A percentile compares a stretch with the other conserved stretches of the same genome.
phyloP scores from a whole-genome alignment of 805 yeast genomes.

The Candida berthetii region DNA sequence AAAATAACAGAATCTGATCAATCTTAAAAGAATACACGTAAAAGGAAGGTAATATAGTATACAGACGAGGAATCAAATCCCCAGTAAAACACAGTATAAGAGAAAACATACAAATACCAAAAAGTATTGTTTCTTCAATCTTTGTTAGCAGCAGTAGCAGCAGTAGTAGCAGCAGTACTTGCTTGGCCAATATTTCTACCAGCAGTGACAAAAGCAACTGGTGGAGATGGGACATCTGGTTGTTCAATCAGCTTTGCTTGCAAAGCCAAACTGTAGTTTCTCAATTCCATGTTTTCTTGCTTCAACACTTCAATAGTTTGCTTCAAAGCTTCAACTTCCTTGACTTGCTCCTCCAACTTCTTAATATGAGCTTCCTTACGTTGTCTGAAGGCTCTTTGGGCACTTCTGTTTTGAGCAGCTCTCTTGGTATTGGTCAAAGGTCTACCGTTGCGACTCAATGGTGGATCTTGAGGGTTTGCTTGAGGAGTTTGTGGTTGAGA shows the following conservation, averaged over 20 bases:
- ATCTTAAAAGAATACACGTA: too few species aligned
- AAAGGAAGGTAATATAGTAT: too few species aligned
- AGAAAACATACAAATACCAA: too few species aligned
- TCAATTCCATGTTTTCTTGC: conserved; percentile 62
- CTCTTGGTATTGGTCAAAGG: conserved; percentile 65
- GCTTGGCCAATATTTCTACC: too few species aligned
- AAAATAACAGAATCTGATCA: too few species aligned
- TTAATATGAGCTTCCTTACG: conserved; percentile 77
- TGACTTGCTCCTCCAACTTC: conserved; percentile 69
- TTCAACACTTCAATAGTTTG: conserved; percentile 62
- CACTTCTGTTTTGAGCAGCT: conserved; percentile 88
- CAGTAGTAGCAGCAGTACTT: background rate
- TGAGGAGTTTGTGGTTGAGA: background rate
- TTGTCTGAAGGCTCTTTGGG: conserved; percentile 87
- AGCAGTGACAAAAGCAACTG: conserved; percentile 17
- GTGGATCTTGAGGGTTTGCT: conserved; percentile 1
- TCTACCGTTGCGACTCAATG: conserved; percentile 17
- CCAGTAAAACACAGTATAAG: too few species aligned
- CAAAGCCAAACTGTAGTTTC: conserved; percentile 65
- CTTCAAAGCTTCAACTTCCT: conserved; percentile 54
- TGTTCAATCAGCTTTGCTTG: conserved; percentile 59
- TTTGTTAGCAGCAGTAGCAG: background rate
- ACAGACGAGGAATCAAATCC: too few species aligned
- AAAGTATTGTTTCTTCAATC: background rate
- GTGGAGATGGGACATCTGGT: conserved; percentile 36